Evolutionary conservation across 345 rosid species (phyloP), one percentile per base, ranked within the genome.

Genomic region (Populus deltoides): DNA sequence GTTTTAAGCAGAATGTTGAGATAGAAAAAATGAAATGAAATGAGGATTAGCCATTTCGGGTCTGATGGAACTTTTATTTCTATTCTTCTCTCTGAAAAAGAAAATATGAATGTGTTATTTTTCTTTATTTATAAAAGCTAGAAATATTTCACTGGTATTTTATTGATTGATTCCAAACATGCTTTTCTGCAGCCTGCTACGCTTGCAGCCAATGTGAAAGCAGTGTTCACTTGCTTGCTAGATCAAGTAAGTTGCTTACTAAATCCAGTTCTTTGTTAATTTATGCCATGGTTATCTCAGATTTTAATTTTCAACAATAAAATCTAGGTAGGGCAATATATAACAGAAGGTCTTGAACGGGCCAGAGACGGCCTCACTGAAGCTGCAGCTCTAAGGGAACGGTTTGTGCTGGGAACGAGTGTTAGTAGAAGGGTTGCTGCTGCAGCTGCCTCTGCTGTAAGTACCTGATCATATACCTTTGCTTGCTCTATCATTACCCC

Each of bases 361-460:
- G 95, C 99, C 73, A 90, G 98, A 80, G 97, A 90, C 74, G 78
- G 97, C 89, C 84, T 96, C 81, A 85, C 91, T 67, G 98, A 96
- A 89, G 97, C 99, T 80, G 97, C 98, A 75, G 87, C 93, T 62
- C 83, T 90, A 89, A 91, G 98, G 90, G 99, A 96, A 89, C 91
- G 87, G 83, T 93, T 89, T 91, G 93, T 93, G 86, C 84, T 92
- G 88, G 96, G 98, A 80, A 88, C 98, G 81, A 92, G 68, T 68
- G 71, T 95, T 71, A 91, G 96, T 88, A 88, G 97, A 82, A 90
- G 99, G 86, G 99, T 93, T 82, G 97, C 98, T 78, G 98, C 98
- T 77, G 99, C 99, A 43, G 99, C 99, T 90, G 97, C 97, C 63
- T 82, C 84, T 70, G 84, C 84, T 65, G 78, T 78, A 78, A 74